A percentile compares a stretch with the other conserved stretches of the same genome.
Conservation (phyloP, 2,329 filamentous ascomycete species). For the Aspergillus clavatus region DNA sequence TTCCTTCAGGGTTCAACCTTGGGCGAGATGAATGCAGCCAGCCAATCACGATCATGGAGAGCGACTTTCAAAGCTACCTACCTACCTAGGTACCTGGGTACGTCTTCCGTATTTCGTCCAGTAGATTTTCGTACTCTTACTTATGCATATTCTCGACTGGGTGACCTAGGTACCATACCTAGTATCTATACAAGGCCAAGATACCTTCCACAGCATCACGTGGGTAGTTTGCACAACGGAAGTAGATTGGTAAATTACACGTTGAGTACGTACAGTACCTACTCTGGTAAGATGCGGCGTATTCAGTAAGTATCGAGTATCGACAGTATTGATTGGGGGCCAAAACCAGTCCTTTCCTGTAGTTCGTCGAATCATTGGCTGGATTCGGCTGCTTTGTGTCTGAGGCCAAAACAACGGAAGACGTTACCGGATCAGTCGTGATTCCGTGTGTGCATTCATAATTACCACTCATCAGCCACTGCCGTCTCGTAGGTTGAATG, state of each 20-base stretch:
- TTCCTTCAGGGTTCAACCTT: background rate
- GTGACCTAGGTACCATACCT: too few species aligned
- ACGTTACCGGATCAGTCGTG: slow-evolving; percentile 12
- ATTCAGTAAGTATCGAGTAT: too few species aligned
- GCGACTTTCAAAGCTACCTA: background rate
- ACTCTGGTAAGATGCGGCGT: too few species aligned
- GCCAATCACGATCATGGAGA: background rate
- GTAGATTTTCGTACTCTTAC: too few species aligned
- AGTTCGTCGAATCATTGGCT: slow-evolving; percentile 3
- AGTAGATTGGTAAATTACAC: too few species aligned
- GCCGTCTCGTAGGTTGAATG: slow-evolving; percentile 1
- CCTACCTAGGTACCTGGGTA: background rate
- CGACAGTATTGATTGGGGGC: too few species aligned
- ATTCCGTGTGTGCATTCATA: too few species aligned
- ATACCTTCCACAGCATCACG: too few species aligned
- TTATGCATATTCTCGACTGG: too few species aligned
- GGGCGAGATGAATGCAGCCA: background rate
- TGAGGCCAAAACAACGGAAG: slow-evolving; percentile 5
- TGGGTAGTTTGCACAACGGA: too few species aligned
- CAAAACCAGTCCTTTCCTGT: background rate
- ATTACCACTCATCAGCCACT: slow-evolving; percentile 6
- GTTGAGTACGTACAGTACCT: too few species aligned
- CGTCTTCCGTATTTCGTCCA: background rate
- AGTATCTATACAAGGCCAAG: too few species aligned
- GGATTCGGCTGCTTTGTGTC: slow-evolving; percentile 4